phyloP scores from a whole-genome alignment of 306 rosid genomes.

The Cicer judaicum region DNA sequence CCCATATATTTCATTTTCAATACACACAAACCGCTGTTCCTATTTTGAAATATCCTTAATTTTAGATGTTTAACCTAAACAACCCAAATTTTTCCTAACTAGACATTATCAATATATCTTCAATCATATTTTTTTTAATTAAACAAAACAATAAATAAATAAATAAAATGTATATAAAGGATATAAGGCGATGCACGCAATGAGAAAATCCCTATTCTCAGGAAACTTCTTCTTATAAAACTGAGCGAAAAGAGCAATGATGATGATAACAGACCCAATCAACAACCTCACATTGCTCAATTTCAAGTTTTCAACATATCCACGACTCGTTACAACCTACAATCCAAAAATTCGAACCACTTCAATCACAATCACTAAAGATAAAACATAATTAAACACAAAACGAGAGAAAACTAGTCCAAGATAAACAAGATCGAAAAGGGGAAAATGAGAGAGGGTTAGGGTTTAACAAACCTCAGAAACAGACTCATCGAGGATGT shows the following conservation, averaged over 20 bases:
- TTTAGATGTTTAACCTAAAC: neutral
- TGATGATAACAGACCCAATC: constrained; percentile 72
- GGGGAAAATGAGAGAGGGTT: constrained; percentile 18
- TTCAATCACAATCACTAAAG: constrained; percentile 4
- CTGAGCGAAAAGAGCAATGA: constrained; percentile 87
- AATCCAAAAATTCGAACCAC: constrained; percentile 2
- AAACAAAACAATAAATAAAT: neutral
- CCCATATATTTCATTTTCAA: constrained; percentile 16
- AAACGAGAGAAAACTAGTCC: neutral
- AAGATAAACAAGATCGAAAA: constrained; percentile 31
- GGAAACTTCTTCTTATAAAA: constrained; percentile 96
- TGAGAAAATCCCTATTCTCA: constrained; percentile 81
- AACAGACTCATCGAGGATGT: constrained; percentile 84
- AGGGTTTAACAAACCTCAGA: constrained; percentile 76
- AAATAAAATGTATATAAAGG: constrained; percentile 48
- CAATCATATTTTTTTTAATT: neutral
- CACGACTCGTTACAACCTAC: constrained; percentile 75
- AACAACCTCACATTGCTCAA: constrained; percentile 76
- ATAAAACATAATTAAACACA: neutral
- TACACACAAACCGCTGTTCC: neutral
- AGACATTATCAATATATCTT: neutral
- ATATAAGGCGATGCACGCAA: constrained; percentile 84
- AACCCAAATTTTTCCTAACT: neutral
- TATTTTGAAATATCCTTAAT: neutral
- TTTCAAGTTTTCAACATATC: constrained; percentile 85